Evolutionary conservation across 176 grass and related monocot species (phyloP), one percentile per base, ranked within the genome.

Genomic region (Eragrostis nindensis): DNA sequence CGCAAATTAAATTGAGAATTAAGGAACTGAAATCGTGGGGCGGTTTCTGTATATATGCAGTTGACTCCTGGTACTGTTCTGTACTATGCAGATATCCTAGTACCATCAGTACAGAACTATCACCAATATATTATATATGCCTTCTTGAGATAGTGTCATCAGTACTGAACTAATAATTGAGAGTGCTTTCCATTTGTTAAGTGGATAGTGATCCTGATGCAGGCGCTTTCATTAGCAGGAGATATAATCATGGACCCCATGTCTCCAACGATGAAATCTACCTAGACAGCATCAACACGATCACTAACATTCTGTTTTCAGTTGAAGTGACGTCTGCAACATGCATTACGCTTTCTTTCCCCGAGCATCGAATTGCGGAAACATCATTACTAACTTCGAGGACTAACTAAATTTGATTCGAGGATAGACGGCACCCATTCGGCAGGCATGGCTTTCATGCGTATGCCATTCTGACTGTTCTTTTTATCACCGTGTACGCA

Each of bases 281-380:
- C 44, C 32, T 41, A 15, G 21, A 55, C 18, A 47, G 22, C 63
- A 29, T 68, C 63, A 17, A 17, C 57, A 1, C 57, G 4, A 25
- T 17, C 57, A 59, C 46, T 77, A 26, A 82, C 6, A 17, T 9
- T 10, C 52, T 76, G 11, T 43, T 74, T 52, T 19, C 50, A 13
- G 40, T 9, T 79, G 50, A 39, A 45, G 24, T 63, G 70, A 84
- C 68, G 62, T 13, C 50, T 74, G 30, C 81, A 67, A 42, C 45
- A 30, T 30, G 42, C 45, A 56, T 42, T 54, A 79, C 11, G 24
- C 18, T 67, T 75, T 43, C 46, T 75, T 42, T 44, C 30, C n/a
- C 21, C 4, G 65, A 41, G 70, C 50, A 50, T 60, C 76, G 40
- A 73, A 59, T 10, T 54, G 48, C 44, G 68, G 41, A 68, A n/a